Evolutionary conservation across 1,139 yeast species (phyloP).

Genomic region (Eremothecium coryli): DNA sequence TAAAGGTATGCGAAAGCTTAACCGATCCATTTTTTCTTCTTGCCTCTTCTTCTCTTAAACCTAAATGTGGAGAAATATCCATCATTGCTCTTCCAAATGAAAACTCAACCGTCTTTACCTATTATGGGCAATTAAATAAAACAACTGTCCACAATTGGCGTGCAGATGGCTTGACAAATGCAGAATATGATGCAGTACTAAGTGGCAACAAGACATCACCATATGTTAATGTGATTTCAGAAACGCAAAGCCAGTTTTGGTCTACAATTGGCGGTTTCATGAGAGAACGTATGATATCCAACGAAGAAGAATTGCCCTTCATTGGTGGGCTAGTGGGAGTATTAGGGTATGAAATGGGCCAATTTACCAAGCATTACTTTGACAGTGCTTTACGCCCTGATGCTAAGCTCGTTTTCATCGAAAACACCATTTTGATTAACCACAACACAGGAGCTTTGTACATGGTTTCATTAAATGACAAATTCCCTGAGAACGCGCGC

Average conservation of each 20-base stretch:
- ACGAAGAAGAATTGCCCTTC: conserved; percentile 47
- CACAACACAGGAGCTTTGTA: conserved; percentile 42
- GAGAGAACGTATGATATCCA: conserved; percentile 28
- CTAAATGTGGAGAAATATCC: conserved; percentile 62
- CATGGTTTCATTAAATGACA: conserved; percentile 41
- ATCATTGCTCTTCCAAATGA: conserved; percentile 64
- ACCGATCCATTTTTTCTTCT: conserved; percentile 20
- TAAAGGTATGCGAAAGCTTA: conserved; percentile 20
- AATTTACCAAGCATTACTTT: conserved; percentile 31
- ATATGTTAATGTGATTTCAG: conserved; percentile 10
- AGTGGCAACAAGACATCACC: conserved; percentile 13
- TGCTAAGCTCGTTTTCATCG: conserved; percentile 63
- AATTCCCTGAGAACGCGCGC: conserved; percentile 19
- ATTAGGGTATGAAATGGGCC: conserved; percentile 79
- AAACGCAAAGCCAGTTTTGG: conserved; percentile 26
- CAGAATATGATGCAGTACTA: conserved; percentile 8
- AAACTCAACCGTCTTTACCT: conserved; percentile 53
- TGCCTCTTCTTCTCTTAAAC: conserved; percentile 24
- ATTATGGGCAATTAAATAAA: conserved; percentile 36
- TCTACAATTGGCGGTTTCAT: conserved; percentile 41
- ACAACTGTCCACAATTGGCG: conserved; percentile 27
- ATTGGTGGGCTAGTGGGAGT: conserved; percentile 84
- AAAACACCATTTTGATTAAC: conserved; percentile 52
- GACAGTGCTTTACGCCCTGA: conserved; percentile 46
- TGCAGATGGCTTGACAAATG: conserved; percentile 14